Conservation (phyloP, 306 rosid species). For the Vigna mungo region DNA sequence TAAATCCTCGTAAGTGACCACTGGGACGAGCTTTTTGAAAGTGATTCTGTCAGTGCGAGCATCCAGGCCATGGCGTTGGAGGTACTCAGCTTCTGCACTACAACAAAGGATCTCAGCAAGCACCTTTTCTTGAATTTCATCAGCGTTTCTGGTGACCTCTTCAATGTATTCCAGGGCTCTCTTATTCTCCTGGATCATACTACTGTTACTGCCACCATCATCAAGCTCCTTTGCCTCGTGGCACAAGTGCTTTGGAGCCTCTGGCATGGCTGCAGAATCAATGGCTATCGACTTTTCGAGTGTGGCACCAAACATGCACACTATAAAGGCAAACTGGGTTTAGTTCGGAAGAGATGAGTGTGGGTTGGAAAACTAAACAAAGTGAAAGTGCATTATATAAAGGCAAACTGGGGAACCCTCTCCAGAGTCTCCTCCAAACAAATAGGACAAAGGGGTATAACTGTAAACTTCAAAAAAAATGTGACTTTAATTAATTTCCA, state of each 20-base stretch:
- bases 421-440: constrained; percentile 1
- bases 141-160: neutral
- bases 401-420: constrained; percentile 6
- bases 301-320: constrained; percentile 4
- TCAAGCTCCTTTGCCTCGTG: neutral
- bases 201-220: neutral
- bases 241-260: constrained; percentile 1
- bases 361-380: constrained; percentile 11
- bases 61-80: constrained; percentile 16
- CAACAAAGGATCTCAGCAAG: neutral
- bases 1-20: constrained; percentile 22
- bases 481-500: constrained; percentile 18
- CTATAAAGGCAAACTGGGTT: neutral
- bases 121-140: constrained; percentile 21
- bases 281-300: neutral
- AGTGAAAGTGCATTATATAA: neutral
- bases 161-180: constrained; percentile 22
- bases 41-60: constrained; percentile 11
- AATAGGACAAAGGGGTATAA: constrained; percentile 20
- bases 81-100: constrained; percentile 1
- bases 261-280: constrained; percentile 17
- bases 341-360: neutral
- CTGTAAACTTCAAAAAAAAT: constrained; percentile 18
- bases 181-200: neutral
- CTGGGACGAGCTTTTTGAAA: constrained; percentile 5